Evolutionary conservation across 2,329 filamentous ascomycete genomes (phyloP), one percentile per base, ranked within the genome.

Genomic region (Stenocarpella maydis): DNA sequence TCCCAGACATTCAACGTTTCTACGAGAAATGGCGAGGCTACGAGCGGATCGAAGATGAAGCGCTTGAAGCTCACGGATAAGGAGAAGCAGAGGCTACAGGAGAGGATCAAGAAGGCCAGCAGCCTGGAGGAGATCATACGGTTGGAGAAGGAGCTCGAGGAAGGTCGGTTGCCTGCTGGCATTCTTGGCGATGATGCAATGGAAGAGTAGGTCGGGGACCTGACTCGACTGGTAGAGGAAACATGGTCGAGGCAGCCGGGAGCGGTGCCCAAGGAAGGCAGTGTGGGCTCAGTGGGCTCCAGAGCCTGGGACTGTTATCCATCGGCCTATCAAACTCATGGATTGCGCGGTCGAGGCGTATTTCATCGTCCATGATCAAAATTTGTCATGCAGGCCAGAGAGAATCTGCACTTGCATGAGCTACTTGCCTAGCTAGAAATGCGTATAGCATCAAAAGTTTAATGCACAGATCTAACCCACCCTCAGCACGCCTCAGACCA

Each of bases 71-170:
- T 97, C 74, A 98, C 95, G 4, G 94, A 95, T 45, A 90, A 90
- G 77, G 96, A 99, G 86, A 92, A 91, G 84, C 92, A 91, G 85
- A 88, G 89, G 73, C 88, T 98, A 71, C 91, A 97, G 81, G 91
- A 94, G 76, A 86, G 95, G 82, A 97, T 99, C 80, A 90, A 90
- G 80, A 93, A 93, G 76, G 95, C 96, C 7, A 94, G 91, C 79
- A 97, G 92, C 77, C 80, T 99, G 76, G 91, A 94, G 74, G 96
- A 98, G 82, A 97, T 99, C 78, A 91, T 93, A 69, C 87, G 89
- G 74, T 80, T 99, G 77, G 96, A 99, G 84, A 97, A 95, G 84
- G 93, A 96, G 80, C 82, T 98, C 73, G 92, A 93, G 72, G 95
- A 98, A 80, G 96, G 96, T 1, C 86, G 92, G 76, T 86, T 98